phyloP scores from a whole-genome alignment of 1,284 basidiomycete genomes.

The Xerocomus nothofagi region DNA sequence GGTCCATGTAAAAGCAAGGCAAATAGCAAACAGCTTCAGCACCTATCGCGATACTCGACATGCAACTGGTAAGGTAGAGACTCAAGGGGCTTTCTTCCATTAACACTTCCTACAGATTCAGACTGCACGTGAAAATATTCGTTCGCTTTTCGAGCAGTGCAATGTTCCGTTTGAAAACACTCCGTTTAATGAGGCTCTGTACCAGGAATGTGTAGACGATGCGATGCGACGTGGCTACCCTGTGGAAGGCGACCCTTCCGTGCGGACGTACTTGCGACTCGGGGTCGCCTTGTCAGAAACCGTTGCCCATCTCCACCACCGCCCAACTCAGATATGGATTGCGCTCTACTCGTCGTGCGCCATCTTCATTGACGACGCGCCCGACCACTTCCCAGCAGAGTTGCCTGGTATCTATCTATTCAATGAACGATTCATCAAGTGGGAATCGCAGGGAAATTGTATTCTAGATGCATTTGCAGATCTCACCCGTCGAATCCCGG shows the following conservation, averaged over 20 bases:
- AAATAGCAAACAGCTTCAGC: not conserved
- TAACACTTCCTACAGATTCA: conserved; percentile 12
- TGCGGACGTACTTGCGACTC: conserved; percentile 15
- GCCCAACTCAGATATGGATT: conserved; percentile 25
- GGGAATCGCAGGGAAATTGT: conserved; percentile 21
- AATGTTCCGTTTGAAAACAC: conserved; percentile 16
- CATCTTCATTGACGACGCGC: conserved; percentile 35
- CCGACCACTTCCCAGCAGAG: conserved; percentile 14
- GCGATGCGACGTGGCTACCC: conserved; percentile 19
- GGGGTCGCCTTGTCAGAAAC: conserved; percentile 23
- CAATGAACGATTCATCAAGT: conserved; percentile 27
- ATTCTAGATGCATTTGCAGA: conserved; percentile 33
- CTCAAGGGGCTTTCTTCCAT: not conserved
- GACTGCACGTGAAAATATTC: conserved; percentile 10
- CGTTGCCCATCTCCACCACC: conserved; percentile 19
- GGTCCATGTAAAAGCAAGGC: conserved; percentile 16
- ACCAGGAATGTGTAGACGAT: conserved; percentile 23
- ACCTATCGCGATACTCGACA: conserved; percentile 5
- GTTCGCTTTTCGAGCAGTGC: conserved; percentile 21
- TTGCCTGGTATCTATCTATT: conserved; percentile 29
- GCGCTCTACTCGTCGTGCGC: conserved; percentile 34
- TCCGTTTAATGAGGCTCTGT: conserved; percentile 14
- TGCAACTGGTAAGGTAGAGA: conserved; percentile 15
- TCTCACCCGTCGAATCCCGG: conserved; percentile 19
- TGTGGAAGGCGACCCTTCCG: conserved; percentile 13